Evolutionary conservation across 352 stramenopile genomes (phyloP).

Genomic region (Pythium scleroteichum): DNA sequence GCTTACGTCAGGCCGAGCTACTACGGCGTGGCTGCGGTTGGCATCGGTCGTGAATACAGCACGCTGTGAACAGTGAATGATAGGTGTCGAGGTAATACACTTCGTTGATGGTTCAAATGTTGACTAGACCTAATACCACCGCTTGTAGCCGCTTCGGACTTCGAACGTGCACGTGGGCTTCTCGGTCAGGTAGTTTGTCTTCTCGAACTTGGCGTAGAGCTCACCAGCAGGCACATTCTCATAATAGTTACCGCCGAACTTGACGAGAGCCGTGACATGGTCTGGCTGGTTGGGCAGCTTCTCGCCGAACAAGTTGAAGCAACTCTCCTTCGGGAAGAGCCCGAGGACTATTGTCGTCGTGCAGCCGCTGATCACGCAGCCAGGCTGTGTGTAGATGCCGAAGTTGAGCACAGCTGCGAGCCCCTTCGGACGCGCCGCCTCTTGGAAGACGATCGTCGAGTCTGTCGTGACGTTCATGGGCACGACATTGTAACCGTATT

Average conservation of each 20-base stretch:
- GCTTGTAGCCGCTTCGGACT: conserved; percentile 52
- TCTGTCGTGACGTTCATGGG: conserved; percentile 42
- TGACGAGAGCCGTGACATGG: conserved; percentile 34
- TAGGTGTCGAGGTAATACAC: no score
- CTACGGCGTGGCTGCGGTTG: no score
- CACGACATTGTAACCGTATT: conserved; percentile 49
- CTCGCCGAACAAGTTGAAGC: conserved; percentile 42
- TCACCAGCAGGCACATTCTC: conserved; percentile 50
- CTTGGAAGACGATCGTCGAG: conserved; percentile 39
- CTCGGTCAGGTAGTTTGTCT: conserved; percentile 51
- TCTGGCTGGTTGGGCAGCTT: conserved; percentile 41
- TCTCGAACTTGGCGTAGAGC: conserved; percentile 58
- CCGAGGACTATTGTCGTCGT: conserved; percentile 33
- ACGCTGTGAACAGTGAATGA: no score
- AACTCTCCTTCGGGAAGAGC: conserved; percentile 43
- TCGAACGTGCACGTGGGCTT: conserved; percentile 49
- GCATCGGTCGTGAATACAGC: no score
- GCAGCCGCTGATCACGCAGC: conserved; percentile 49
- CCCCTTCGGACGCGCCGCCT: conserved; percentile 33
- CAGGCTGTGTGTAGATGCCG: conserved; percentile 49
- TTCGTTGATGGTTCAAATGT: no score
- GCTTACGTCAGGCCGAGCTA: no score
- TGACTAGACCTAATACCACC: conserved; percentile 29
- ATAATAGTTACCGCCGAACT: conserved; percentile 65
- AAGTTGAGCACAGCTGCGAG: conserved; percentile 44